Evolutionary conservation across 176 grass and related monocot species (phyloP).

Genomic region (Bothriochloa decipiens): DNA sequence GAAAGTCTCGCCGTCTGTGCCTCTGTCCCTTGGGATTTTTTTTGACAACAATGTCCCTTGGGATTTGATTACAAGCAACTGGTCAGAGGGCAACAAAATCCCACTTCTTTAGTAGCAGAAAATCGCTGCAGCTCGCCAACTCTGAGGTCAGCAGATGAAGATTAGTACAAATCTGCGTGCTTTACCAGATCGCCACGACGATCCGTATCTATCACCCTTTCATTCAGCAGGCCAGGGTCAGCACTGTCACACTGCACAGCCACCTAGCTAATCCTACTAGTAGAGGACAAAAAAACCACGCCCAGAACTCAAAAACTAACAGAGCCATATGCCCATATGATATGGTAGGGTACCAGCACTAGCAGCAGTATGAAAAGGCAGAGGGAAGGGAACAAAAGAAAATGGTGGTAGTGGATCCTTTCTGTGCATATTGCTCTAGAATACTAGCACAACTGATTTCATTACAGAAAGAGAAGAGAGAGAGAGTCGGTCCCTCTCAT

Average conservation of each 20-base stretch:
- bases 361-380: not conserved
- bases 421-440: conserved; percentile 3
- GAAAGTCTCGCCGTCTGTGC: too few species aligned
- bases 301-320: not conserved
- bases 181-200: conserved; percentile 26
- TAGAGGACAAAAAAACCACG: conserved; percentile 19
- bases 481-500: not conserved
- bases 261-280: not conserved
- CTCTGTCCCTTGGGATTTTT: not conserved
- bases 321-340: not conserved
- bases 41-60: too few species aligned
- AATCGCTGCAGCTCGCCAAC: not conserved
- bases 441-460: not conserved
- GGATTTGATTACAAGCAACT: not conserved
- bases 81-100: not conserved
- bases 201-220: conserved; percentile 29
- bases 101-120: not conserved
- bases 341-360: not conserved
- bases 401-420: conserved; percentile 62
- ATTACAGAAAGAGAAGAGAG: too few species aligned
- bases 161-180: not conserved
- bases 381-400: conserved; percentile 43
- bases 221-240: conserved; percentile 17
- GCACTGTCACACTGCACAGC: not conserved
- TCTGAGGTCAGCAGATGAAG: not conserved